phyloP scores from a whole-genome alignment of 164 flowering plant genomes.

The Brasenia schreberi region DNA sequence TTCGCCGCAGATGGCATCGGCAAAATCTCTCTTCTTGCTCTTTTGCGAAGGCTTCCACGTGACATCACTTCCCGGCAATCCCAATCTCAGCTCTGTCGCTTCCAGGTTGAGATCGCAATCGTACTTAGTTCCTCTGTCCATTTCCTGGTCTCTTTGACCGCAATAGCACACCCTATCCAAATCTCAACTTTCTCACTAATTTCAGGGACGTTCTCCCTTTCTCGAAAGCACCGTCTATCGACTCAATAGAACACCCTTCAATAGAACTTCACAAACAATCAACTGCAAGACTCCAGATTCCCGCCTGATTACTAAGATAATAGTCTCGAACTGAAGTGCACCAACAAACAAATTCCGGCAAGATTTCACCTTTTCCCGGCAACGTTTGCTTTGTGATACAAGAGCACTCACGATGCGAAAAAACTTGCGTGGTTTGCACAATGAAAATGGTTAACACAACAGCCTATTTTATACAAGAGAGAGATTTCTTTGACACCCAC shows the following conservation, averaged over 20 bases:
- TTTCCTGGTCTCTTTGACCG: background rate
- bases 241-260: too few species aligned
- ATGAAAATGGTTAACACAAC: background rate
- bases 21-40: background rate
- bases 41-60: background rate
- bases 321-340: background rate
- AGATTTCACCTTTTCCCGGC: background rate
- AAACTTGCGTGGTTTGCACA: background rate
- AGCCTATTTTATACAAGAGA: background rate
- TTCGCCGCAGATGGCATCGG: background rate
- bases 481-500: background rate
- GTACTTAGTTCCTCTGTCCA: constrained; percentile 3
- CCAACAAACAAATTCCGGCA: background rate
- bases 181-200: background rate
- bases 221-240: background rate
- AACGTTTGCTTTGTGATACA: background rate
- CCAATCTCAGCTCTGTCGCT: constrained; percentile 57
- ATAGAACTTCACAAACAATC: background rate
- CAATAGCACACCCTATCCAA: background rate
- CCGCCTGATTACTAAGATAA: background rate
- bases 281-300: background rate
- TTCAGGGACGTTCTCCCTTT: background rate
- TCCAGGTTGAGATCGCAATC: constrained; percentile 38
- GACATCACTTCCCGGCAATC: constrained; percentile 33
- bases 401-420: background rate